Evolutionary conservation across 2,329 filamentous ascomycete genomes (phyloP).

Genomic region (Zarea fungicola): DNA sequence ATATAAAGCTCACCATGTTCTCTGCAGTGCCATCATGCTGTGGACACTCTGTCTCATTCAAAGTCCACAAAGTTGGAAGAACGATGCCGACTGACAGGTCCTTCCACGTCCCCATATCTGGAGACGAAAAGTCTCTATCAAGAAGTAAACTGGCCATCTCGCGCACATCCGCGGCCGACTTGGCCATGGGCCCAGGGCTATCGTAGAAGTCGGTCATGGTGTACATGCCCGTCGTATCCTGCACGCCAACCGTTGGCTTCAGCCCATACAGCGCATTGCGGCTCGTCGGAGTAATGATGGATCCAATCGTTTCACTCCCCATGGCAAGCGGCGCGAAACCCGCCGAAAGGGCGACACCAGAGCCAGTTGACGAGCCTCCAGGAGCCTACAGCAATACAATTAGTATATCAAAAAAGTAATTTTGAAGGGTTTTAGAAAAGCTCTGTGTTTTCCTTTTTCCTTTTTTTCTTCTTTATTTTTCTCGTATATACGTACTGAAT

Average conservation of each 20-base stretch:
- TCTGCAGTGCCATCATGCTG: conserved; percentile 13
- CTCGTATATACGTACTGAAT: conserved; percentile 19
- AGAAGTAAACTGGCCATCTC: conserved; percentile 12
- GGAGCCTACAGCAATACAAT: conserved; percentile 19
- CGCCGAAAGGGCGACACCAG: conserved; percentile 27
- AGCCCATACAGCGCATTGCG: conserved; percentile 23
- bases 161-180: conserved; percentile 16
- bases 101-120: conserved; percentile 12
- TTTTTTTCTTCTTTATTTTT: too few relatives aligned
- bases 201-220: conserved; percentile 22
- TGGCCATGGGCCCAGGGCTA: conserved; percentile 23
- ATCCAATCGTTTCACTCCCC: conserved; percentile 29
- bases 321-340: conserved; percentile 27
- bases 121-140: not conserved
- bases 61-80: conserved; percentile 13
- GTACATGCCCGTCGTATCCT: conserved; percentile 18
- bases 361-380: conserved; percentile 28
- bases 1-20: conserved; percentile 13
- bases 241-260: conserved; percentile 20
- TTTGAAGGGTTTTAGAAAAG: not conserved
- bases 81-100: conserved; percentile 12
- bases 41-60: conserved; percentile 13
- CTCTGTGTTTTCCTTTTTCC: too few relatives aligned
- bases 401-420: not conserved
- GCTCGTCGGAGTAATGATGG: conserved; percentile 20